Percentiles rank a stretch among this genome's conserved stretches.
Conservation (phyloP, 2,329 filamentous ascomycete species). For the Clarireedia monteithiana region DNA sequence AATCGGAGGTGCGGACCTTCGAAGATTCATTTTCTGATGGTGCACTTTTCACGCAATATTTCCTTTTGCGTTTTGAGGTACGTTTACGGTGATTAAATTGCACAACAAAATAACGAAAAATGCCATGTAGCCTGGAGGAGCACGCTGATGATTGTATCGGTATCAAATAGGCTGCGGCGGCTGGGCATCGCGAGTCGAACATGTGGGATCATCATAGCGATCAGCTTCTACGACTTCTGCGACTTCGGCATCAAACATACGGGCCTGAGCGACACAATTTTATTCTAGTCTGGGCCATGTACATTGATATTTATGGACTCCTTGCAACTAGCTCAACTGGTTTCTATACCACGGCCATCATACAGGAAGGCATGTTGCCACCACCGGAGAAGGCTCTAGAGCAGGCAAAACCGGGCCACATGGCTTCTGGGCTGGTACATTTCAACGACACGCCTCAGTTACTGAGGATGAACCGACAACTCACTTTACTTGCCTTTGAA, state of each 20-base stretch:
- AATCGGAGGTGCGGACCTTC: constrained; percentile 35
- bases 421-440: neutral
- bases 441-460: neutral
- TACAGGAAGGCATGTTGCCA: constrained; percentile 39
- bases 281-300: constrained; percentile 45
- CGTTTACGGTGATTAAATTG: constrained; percentile 14
- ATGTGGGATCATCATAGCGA: constrained; percentile 48
- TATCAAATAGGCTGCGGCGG: constrained; percentile 35
- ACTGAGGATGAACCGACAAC: constrained; percentile 17
- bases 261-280: constrained; percentile 40
- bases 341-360: constrained; percentile 40
- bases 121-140: constrained; percentile 4
- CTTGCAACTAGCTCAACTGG: constrained; percentile 44
- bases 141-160: constrained; percentile 18
- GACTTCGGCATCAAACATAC: constrained; percentile 38
- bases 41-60: constrained; percentile 47
- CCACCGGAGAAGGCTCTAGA: constrained; percentile 18
- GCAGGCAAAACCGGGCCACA: neutral
- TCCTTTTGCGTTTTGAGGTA: constrained; percentile 50
- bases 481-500: constrained; percentile 18
- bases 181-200: constrained; percentile 35
- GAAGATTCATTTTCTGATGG: constrained; percentile 48
- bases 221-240: constrained; percentile 41
- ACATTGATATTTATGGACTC: constrained; percentile 47
- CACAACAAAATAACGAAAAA: neutral